Evolutionary conservation across 176 grass and related monocot species (phyloP).

Genomic region (Puya raimondii): DNA sequence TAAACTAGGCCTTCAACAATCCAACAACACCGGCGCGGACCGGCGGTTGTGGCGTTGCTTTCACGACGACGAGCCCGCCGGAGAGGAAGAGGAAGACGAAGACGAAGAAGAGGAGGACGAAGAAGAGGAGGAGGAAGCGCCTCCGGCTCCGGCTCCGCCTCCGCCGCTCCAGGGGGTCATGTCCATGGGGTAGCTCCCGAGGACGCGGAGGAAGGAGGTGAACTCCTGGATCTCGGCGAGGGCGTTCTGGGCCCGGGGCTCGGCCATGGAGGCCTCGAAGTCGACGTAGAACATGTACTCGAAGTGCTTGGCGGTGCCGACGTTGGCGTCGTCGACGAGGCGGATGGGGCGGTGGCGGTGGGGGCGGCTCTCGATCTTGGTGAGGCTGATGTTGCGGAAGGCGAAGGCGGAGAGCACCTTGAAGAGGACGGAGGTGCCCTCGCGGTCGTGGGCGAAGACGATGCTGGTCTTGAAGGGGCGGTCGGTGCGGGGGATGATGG

Average conservation of each 20-base stretch:
- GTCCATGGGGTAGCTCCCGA: slow-evolving; percentile 95
- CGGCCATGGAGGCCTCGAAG: slow-evolving; percentile 76
- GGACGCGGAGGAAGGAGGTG: slow-evolving; percentile 78
- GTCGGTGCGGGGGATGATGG: slow-evolving; percentile 86
- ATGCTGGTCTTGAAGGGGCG: slow-evolving; percentile 94
- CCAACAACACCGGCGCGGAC: too few relatives aligned
- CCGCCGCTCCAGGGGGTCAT: slow-evolving; percentile 62
- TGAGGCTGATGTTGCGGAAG: slow-evolving; percentile 69
- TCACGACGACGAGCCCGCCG: too few relatives aligned
- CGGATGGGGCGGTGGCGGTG: slow-evolving; percentile 73
- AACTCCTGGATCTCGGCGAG: slow-evolving; percentile 88
- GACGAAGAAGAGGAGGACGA: slow-evolving; percentile 33
- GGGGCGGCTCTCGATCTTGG: slow-evolving; percentile 92
- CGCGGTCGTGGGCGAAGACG: slow-evolving; percentile 77
- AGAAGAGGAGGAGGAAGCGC: neutral
- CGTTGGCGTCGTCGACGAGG: slow-evolving; percentile 84
- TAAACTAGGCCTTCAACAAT: too few relatives aligned
- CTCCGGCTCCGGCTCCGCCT: too few relatives aligned
- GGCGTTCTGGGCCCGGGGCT: slow-evolving; percentile 78
- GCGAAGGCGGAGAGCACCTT: slow-evolving; percentile 88
- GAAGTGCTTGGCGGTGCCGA: slow-evolving; percentile 88
- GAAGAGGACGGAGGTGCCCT: slow-evolving; percentile 82
- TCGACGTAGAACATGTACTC: slow-evolving; percentile 98
- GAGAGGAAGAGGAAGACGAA: neutral
- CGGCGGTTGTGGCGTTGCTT: too few relatives aligned